Percentiles rank a stretch among this genome's conserved stretches.
Conservation (phyloP, 768 basidiomycete genomes). For the Dentipellis sp. region DNA sequence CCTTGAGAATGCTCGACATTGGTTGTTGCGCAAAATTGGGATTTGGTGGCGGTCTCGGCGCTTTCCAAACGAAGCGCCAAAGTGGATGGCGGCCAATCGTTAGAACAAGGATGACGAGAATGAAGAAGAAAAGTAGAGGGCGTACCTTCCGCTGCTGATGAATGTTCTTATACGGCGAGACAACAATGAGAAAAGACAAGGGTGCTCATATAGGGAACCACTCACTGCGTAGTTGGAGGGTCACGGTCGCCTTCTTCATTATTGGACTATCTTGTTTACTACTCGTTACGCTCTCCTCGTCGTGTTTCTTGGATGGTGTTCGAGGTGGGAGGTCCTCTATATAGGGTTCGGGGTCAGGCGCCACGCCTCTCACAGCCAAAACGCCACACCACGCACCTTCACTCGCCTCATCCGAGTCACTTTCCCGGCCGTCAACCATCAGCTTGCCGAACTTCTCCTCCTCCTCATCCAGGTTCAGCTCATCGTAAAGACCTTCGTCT, state of each 20-base stretch:
- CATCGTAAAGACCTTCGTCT: slow-evolving; percentile 95
- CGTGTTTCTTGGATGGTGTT: slow-evolving; percentile 62
- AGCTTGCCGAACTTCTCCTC: slow-evolving; percentile 86
- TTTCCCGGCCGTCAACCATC: slow-evolving; percentile 65
- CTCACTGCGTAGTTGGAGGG: slow-evolving; percentile 65
- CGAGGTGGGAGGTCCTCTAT: slow-evolving; percentile 53
- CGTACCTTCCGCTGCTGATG: slow-evolving; percentile 53
- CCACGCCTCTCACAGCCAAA: slow-evolving; percentile 1
- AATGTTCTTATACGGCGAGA: slow-evolving; percentile 41
- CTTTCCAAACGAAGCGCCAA: slow-evolving; percentile 6
- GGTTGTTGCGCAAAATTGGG: slow-evolving; percentile 78
- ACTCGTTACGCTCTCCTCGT: slow-evolving; percentile 68
- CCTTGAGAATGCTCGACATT: slow-evolving; percentile 67
- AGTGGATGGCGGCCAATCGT: slow-evolving; percentile 2
- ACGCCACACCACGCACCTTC: slow-evolving; percentile 43
- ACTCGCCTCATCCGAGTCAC: slow-evolving; percentile 64
- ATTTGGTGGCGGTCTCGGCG: slow-evolving; percentile 70
- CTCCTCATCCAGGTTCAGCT: slow-evolving; percentile 93
- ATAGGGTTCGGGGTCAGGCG: slow-evolving; percentile 1
- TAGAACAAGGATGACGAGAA: background rate
- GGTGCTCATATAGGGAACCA: slow-evolving; percentile 10
- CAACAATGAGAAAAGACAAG: slow-evolving; percentile 2
- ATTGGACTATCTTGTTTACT: slow-evolving; percentile 69
- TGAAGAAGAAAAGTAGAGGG: background rate
- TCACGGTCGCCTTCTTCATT: slow-evolving; percentile 63